These are phyloP conservation scores for Patellifolia procumbens DNA, from an alignment of 179 eudicot genomes.

Conservation along the genomic window DNA sequence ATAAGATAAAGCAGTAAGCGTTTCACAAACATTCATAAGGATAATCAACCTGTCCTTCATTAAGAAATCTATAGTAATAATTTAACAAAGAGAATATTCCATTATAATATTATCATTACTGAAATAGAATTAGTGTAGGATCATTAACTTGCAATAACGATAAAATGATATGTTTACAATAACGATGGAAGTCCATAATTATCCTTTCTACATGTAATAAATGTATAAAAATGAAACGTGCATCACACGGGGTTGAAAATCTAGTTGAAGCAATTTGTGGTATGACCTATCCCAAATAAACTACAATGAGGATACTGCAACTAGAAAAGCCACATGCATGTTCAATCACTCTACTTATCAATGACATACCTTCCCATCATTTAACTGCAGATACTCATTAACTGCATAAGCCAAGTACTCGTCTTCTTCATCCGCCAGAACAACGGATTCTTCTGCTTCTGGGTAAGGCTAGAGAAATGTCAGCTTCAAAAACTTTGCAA, in stretches of 20 bases:
- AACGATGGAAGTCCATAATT: no score
- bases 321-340: not conserved
- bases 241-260: no score
- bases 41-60: not conserved
- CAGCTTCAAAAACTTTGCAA: slow-evolving; percentile 2
- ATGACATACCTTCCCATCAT: slow-evolving; percentile 65
- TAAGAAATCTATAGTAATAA: no score
- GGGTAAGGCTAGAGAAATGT: slow-evolving; percentile 30
- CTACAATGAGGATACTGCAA: not conserved
- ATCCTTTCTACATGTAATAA: no score
- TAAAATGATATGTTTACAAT: no score
- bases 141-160: no score
- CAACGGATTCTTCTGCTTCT: slow-evolving; percentile 40
- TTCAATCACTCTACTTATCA: not conserved
- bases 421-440: slow-evolving; percentile 88
- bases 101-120: no score
- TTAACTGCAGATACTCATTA: slow-evolving; percentile 77
- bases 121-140: no score
- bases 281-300: not conserved
- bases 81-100: no score
- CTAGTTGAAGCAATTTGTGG: not conserved
- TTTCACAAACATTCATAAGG: not conserved
- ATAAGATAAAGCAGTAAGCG: not conserved
- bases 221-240: no score
- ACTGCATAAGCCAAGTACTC: slow-evolving; percentile 83